Conservation (phyloP, 768 basidiomycete species). For the Paxillus involutus region DNA sequence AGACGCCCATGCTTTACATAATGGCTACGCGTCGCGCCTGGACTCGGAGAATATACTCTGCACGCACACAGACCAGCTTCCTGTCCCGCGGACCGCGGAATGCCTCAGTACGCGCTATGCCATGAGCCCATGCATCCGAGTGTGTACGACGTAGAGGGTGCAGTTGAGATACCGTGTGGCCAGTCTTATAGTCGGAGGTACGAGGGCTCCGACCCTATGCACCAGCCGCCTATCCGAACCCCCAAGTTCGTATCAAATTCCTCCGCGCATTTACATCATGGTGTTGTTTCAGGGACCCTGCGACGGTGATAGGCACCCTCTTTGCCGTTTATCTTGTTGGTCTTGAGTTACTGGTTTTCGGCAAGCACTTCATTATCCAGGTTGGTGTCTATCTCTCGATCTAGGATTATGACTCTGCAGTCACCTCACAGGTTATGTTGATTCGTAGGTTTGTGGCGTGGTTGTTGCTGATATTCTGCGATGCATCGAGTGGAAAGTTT, state of each 20-base stretch:
- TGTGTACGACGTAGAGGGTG: background rate
- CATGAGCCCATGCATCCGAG: background rate
- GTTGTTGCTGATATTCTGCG: background rate
- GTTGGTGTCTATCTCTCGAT: constrained; percentile 3
- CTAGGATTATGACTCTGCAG: background rate
- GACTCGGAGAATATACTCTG: constrained; percentile 3
- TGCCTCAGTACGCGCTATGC: constrained; percentile 6
- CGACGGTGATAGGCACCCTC: background rate
- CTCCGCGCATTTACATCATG: too few species aligned
- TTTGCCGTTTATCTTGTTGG: background rate
- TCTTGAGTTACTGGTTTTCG: background rate
- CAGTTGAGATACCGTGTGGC: background rate
- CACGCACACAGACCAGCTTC: background rate
- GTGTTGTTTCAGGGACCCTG: constrained; percentile 10
- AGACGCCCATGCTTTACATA: constrained; percentile 1
- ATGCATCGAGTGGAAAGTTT: constrained; percentile 13
- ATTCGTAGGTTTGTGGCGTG: constrained; percentile 1
- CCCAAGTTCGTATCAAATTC: background rate
- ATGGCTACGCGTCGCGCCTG: constrained; percentile 2
- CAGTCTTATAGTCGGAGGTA: background rate
- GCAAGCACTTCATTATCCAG: background rate
- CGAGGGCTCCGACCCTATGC: background rate
- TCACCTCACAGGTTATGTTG: background rate
- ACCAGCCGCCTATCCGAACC: background rate
- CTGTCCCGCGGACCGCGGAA: background rate